Evolutionary conservation across 495 filamentous ascomycete genomes (phyloP), one percentile per base, ranked within the genome.

Genomic region (Penicillium waksmanii): DNA sequence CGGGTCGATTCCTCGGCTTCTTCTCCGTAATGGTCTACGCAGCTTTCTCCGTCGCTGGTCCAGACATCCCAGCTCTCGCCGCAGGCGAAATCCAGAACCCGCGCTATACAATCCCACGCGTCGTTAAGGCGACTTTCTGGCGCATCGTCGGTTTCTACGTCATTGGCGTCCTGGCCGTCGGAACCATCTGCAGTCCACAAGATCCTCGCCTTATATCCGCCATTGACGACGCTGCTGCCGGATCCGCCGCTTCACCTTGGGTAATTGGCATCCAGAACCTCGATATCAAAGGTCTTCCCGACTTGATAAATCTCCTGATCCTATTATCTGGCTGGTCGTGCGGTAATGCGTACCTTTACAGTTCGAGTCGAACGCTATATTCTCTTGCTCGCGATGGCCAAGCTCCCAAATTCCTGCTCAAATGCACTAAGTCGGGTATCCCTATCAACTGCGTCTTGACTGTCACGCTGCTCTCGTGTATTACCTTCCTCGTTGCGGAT

Each of bases 91-190:
- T 90, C 35, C 82, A 82, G 27, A 91, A 92, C 70, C 92, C 92
- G 2, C 78, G 86, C 49, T 82, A 82, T 62, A 86, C 87, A 38
- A 87, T 96, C 55, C 90, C 91, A n/a, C 81, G 83, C 61, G 92
- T 92, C 17, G 86, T 86, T 15, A 88, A 87, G 55, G 86, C 90
- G 69, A 89, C 89, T 34, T 93, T 96, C 75, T 92, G 87, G 80
- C 89, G 92, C 58, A 92, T 96, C 66, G 71, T 87, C 46, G 83
- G 93, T 70, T 95, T 96, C 78, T 96, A 94, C 71, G 73, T 81
- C 17, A 57, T 84, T 31, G 81, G 80, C 4, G 77, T 79, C 13
- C 73, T 86, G 10, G 78, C 77, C 9, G 82, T 86, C 42, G 77
- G 81, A 34, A 76, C 84, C 18, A 72, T 82, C 33, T 76, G 82